Evolutionary conservation across 805 yeast genomes (phyloP).

Genomic region (Candida khao-thaluensis): DNA sequence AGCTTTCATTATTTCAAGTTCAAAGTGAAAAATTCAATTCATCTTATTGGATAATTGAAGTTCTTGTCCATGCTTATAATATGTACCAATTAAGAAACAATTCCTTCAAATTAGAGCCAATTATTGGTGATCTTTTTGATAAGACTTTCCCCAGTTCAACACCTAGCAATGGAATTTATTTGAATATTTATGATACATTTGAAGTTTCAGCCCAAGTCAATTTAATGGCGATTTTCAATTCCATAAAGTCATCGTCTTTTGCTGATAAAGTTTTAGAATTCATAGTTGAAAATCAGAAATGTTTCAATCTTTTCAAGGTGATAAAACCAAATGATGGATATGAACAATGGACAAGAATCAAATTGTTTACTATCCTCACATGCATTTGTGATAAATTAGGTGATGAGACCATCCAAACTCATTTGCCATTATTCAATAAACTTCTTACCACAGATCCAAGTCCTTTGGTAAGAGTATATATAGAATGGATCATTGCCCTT

Average conservation of each 20-base stretch:
- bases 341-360: constrained; percentile 67
- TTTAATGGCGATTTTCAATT: constrained; percentile 47
- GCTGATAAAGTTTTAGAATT: constrained; percentile 31
- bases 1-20: constrained; percentile 46
- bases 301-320: constrained; percentile 48
- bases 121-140: constrained; percentile 56
- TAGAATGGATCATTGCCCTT: constrained; percentile 74
- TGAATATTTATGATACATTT: constrained; percentile 50
- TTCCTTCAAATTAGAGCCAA: constrained; percentile 57
- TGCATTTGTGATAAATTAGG: constrained; percentile 18
- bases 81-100: constrained; percentile 55
- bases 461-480: constrained; percentile 69
- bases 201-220: constrained; percentile 57
- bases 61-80: constrained; percentile 47
- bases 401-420: constrained; percentile 5
- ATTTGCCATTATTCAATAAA: constrained; percentile 35
- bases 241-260: constrained; percentile 26
- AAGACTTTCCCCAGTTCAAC: constrained; percentile 25
- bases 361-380: constrained; percentile 51
- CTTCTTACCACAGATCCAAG: constrained; percentile 60
- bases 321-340: constrained; percentile 59
- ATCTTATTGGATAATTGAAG: constrained; percentile 49
- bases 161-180: constrained; percentile 30
- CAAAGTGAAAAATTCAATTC: constrained; percentile 33
- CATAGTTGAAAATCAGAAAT: constrained; percentile 36